These are phyloP conservation scores for Polymyxa betae DNA, from an alignment of 208 protist genomes.

Conservation along the genomic window DNA sequence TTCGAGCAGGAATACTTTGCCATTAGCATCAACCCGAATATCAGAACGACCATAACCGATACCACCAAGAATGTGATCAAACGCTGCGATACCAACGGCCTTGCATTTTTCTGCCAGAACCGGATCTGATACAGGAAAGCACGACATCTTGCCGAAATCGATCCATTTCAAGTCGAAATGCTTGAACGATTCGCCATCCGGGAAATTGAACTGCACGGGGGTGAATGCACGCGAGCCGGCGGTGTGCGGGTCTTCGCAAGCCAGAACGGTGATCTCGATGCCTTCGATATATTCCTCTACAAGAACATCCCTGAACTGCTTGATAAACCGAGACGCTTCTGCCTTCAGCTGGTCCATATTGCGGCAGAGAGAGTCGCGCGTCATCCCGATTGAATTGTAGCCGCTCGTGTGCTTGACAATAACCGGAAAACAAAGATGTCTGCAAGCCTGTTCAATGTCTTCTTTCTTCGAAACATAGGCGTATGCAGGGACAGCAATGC, in stretches of 20 bases:
- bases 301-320: constrained; percentile 16
- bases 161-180: constrained; percentile 54
- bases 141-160: constrained; percentile 25
- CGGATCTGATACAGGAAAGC: background rate
- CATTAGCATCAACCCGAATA: constrained; percentile 30
- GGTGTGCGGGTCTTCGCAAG: constrained; percentile 37
- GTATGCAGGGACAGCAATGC: constrained; percentile 29
- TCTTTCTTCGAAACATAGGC: background rate
- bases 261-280: constrained; percentile 41
- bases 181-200: constrained; percentile 47
- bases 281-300: constrained; percentile 50
- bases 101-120: constrained; percentile 47
- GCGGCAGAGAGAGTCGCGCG: background rate
- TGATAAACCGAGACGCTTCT: constrained; percentile 4
- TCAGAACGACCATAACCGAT: constrained; percentile 22
- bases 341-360: background rate
- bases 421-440: constrained; percentile 13
- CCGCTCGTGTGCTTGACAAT: constrained; percentile 52
- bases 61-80: constrained; percentile 36
- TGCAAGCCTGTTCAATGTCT: background rate
- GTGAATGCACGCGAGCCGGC: background rate
- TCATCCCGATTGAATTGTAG: constrained; percentile 50
- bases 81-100: constrained; percentile 12
- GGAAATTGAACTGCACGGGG: constrained; percentile 37
- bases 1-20: constrained; percentile 34